phyloP scores from a whole-genome alignment of 1,284 basidiomycete genomes.

The Cutaneotrichosporon arboriforme region DNA sequence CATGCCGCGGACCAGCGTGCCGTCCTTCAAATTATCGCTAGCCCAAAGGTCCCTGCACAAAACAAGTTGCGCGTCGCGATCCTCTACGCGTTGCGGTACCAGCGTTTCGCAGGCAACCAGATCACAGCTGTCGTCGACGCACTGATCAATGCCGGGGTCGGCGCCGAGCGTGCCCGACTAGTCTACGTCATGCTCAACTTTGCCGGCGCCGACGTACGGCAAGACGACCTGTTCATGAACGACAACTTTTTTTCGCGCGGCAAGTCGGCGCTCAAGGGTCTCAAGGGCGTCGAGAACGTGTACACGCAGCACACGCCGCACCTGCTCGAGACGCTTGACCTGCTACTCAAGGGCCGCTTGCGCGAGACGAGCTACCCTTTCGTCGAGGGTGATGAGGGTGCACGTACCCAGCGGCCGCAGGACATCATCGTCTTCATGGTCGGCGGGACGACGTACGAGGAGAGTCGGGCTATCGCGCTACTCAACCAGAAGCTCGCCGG shows the following conservation, averaged over 20 bases:
- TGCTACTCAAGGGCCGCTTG: slow-evolving; percentile 77
- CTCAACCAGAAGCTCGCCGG: slow-evolving; percentile 69
- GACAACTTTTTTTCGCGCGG: slow-evolving; percentile 93
- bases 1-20: slow-evolving; percentile 70
- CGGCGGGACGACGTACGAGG: slow-evolving; percentile 89
- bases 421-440: slow-evolving; percentile 93
- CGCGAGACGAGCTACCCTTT: slow-evolving; percentile 88
- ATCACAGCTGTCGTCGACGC: slow-evolving; percentile 78
- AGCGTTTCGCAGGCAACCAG: slow-evolving; percentile 79
- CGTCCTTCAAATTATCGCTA: slow-evolving; percentile 68
- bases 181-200: slow-evolving; percentile 92
- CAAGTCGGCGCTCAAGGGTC: slow-evolving; percentile 86
- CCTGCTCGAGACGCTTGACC: slow-evolving; percentile 84
- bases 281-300: slow-evolving; percentile 99
- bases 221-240: slow-evolving; percentile 95
- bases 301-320: slow-evolving; percentile 98
- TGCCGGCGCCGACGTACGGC: slow-evolving; percentile 90
- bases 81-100: slow-evolving; percentile 89
- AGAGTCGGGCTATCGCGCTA: slow-evolving; percentile 73
- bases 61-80: slow-evolving; percentile 92
- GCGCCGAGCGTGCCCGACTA: slow-evolving; percentile 75
- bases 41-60: slow-evolving; percentile 62
- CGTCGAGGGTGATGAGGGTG: slow-evolving; percentile 59
- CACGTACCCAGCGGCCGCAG: slow-evolving; percentile 57
- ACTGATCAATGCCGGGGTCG: slow-evolving; percentile 73